phyloP scores from a whole-genome alignment of 1,139 yeast genomes.

The Lodderomyces oxycetoniae region DNA sequence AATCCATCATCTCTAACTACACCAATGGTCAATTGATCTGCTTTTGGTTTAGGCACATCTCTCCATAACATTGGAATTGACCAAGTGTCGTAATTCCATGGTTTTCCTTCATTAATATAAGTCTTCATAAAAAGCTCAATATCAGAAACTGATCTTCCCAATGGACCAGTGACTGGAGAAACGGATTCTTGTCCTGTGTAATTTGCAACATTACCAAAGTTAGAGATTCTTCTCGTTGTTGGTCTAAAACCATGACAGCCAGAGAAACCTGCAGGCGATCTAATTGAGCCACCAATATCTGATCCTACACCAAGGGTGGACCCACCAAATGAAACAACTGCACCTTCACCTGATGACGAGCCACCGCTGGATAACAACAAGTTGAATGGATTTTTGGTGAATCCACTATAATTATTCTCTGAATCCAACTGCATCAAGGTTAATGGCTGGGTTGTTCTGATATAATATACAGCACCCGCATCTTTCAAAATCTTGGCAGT shows the following conservation, averaged over 20 bases:
- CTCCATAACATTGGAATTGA: constrained; percentile 62
- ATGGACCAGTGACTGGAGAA: constrained; percentile 58
- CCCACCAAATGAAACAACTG: constrained; percentile 60
- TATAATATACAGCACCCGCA: constrained; percentile 62
- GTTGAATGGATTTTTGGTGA: constrained; percentile 37
- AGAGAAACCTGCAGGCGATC: constrained; percentile 71
- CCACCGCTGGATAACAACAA: constrained; percentile 49
- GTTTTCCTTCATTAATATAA: constrained; percentile 58
- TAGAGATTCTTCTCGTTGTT: constrained; percentile 55
- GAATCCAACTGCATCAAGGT: constrained; percentile 46
- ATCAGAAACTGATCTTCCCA: constrained; percentile 59
- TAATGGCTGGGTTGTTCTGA: constrained; percentile 47
- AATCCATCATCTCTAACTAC: constrained; percentile 38
- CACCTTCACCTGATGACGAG: constrained; percentile 76
- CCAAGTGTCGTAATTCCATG: constrained; percentile 62
- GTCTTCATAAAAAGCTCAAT: constrained; percentile 55
- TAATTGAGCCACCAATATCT: constrained; percentile 76
- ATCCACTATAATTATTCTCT: constrained; percentile 37
- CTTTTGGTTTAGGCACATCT: constrained; percentile 40
- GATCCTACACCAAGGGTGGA: constrained; percentile 68
- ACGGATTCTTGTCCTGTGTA: constrained; percentile 59
- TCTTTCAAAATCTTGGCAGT: constrained; percentile 50
- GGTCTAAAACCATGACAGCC: constrained; percentile 70
- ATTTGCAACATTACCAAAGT: constrained; percentile 46
- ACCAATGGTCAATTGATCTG: constrained; percentile 34